Conservation (phyloP, 2,329 filamentous ascomycete species). For the Samsoniella hepiali region DNA sequence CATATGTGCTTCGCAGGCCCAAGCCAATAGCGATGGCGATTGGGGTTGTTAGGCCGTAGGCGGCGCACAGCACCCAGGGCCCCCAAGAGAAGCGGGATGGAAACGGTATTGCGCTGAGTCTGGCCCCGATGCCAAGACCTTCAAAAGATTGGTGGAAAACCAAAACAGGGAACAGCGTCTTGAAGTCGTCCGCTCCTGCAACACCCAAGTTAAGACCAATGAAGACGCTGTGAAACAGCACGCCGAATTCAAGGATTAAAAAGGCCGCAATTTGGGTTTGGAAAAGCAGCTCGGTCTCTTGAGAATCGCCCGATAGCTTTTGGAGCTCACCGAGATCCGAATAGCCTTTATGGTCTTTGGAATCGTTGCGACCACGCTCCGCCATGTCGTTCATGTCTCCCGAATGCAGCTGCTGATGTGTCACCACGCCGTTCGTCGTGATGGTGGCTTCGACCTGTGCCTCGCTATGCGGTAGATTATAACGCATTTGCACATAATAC, state of each 20-base stretch:
- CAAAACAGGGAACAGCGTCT: conserved; percentile 56
- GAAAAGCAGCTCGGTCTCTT: conserved; percentile 9
- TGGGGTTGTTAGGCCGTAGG: conserved; percentile 51
- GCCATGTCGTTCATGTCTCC: conserved; percentile 35
- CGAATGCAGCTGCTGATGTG: conserved; percentile 40
- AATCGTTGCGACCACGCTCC: conserved; percentile 13
- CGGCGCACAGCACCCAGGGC: conserved; percentile 46
- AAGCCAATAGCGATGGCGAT: conserved; percentile 49
- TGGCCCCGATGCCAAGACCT: conserved; percentile 59
- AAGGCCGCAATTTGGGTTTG: conserved; percentile 40
- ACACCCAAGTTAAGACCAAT: conserved; percentile 61
- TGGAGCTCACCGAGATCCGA: conserved; percentile 20
- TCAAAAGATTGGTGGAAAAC: conserved; percentile 64
- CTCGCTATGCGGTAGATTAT: conserved; percentile 30
- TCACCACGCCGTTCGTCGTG: conserved; percentile 21
- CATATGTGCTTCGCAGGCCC: conserved; percentile 36
- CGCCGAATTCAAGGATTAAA: conserved; percentile 55
- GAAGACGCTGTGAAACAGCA: conserved; percentile 63
- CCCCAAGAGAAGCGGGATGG: conserved; percentile 39
- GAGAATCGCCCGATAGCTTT: conserved; percentile 22
- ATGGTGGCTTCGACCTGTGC: conserved; percentile 27
- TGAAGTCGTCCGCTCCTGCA: conserved; percentile 51
- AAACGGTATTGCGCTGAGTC: conserved; percentile 56
- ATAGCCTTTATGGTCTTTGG: conserved; percentile 22
- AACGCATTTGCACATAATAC: conserved; percentile 47